Percentiles rank a stretch among this genome's conserved stretches.
These are phyloP conservation scores for Plasmodium gaboni DNA, from an alignment of 169 alveolate species.

Conservation along the genomic window DNA sequence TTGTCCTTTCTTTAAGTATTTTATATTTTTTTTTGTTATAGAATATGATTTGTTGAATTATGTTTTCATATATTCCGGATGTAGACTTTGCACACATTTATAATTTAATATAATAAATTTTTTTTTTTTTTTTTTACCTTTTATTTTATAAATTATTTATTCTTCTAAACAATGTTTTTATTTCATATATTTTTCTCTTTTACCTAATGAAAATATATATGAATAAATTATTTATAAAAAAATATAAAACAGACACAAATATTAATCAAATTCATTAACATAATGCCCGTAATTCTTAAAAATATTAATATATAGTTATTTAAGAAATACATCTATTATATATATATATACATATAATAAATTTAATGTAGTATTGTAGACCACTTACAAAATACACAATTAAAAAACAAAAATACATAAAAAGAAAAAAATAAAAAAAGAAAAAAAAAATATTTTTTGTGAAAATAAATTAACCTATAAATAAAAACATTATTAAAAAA, in stretches of 20 bases:
- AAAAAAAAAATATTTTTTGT: conserved; percentile 20
- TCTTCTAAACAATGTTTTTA: not conserved
- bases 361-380: no score
- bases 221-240: conserved; percentile 3
- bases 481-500: not conserved
- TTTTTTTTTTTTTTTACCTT: conserved; percentile 24
- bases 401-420: no score
- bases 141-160: conserved; percentile 18
- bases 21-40: conserved; percentile 35
- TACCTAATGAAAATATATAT: conserved; percentile 27
- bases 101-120: no score
- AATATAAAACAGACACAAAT: no score
- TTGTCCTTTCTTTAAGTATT: conserved; percentile 10
- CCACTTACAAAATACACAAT: no score
- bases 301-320: no score
- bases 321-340: no score
- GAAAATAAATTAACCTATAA: conserved; percentile 1
- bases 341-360: no score
- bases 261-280: no score
- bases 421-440: not conserved
- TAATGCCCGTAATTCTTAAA: no score
- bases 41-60: conserved; percentile 38
- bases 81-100: conserved; percentile 49
- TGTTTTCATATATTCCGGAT: conserved; percentile 17
- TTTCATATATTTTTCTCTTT: conserved; percentile 31